Evolutionary conservation across 2,329 filamentous ascomycete species (phyloP).

Genomic region (Nothopassalora personata): DNA sequence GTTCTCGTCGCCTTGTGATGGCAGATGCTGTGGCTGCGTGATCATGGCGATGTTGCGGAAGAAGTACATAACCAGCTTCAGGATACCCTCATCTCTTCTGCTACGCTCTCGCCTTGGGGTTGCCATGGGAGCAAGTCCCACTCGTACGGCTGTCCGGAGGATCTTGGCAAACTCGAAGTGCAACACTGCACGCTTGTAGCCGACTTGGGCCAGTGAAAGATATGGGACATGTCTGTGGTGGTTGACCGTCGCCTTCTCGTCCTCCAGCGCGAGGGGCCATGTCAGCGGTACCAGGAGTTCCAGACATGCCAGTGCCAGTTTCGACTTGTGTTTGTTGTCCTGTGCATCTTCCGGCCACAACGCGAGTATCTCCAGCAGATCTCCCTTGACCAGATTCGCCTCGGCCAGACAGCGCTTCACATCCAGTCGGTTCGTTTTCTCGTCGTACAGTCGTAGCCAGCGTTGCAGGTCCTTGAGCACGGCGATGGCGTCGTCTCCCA

Average conservation of each 20-base stretch:
- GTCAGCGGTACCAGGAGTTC: conserved; percentile 89
- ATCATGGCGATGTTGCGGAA: conserved; percentile 87
- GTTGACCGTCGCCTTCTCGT: conserved; percentile 80
- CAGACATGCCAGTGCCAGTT: conserved; percentile 76
- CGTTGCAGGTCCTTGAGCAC: conserved; percentile 88
- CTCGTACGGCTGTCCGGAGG: conserved; percentile 72
- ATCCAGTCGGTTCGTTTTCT: conserved; percentile 88
- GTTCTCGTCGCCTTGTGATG: conserved; percentile 80
- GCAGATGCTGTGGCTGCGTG: conserved; percentile 63
- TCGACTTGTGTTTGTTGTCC: conserved; percentile 69
- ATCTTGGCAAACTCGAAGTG: conserved; percentile 74
- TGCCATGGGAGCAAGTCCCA: conserved; percentile 81
- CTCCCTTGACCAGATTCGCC: conserved; percentile 83
- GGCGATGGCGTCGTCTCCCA: conserved; percentile 88
- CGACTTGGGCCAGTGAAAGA: conserved; percentile 77
- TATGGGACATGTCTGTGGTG: conserved; percentile 89
- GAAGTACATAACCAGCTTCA: conserved; percentile 84
- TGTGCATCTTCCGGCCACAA: conserved; percentile 69
- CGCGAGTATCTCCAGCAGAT: conserved; percentile 83
- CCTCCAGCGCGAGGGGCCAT: conserved; percentile 81
- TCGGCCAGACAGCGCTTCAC: conserved; percentile 89
- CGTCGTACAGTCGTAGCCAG: conserved; percentile 75
- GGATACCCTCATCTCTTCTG: conserved; percentile 79
- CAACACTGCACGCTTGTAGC: conserved; percentile 83
- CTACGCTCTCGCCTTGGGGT: conserved; percentile 68